Base-by-base conservation (phyloP, 2,329 filamentous ascomycete genomes). In the Bimuria novae-zelandiae region DNA sequence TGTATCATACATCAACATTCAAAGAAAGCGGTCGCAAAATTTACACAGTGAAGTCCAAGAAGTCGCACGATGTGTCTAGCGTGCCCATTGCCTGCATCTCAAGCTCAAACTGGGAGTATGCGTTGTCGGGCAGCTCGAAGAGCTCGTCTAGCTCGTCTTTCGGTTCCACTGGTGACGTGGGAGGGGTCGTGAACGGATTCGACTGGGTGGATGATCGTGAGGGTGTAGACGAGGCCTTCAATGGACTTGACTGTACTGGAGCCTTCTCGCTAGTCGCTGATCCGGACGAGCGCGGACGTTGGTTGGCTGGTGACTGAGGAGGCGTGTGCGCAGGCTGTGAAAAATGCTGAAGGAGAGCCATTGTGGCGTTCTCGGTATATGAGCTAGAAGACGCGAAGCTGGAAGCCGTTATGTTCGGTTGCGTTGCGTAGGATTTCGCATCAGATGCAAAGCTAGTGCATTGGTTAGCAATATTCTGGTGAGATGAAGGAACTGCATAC, bases 21-120 rank as follows among this genome's bases (percentile, higher is more conserved):
- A 42, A 30, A 51, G 33, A 43, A n/a, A 22, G 43, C n/a, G 19
- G 14, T 37, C 23, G 22, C 30, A n/a, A 39, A n/a, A 32, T 59
- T 57, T 63, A 71, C 53, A 67, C 57, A 41, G 51, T 63, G 46
- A 74, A 74, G 56, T 73, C 68, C 54, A 74, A 58, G 35, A 73
- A 67, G 44, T 72, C 69, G 54, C 69, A 73, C 25, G 53, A 57
- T 10, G 59, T 58, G 50, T 74, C 70, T 10, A 69, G 48, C 6
- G 63, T 70, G 41, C 61, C 61, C 65, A 74, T 71, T 1, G 71
- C 71, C 51, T 72, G 71, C 69, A 74, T 71, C 58, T 73, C 71
- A 17, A 74, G 67, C 17, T 74, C 71, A 33, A 72, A 74, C 21
- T 73, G 70, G 16, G 71, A 73, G 51, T 66, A 71, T 4, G 64